Conservation (phyloP, 768 basidiomycete species). For the Tylopilus rubrobrunneus region DNA sequence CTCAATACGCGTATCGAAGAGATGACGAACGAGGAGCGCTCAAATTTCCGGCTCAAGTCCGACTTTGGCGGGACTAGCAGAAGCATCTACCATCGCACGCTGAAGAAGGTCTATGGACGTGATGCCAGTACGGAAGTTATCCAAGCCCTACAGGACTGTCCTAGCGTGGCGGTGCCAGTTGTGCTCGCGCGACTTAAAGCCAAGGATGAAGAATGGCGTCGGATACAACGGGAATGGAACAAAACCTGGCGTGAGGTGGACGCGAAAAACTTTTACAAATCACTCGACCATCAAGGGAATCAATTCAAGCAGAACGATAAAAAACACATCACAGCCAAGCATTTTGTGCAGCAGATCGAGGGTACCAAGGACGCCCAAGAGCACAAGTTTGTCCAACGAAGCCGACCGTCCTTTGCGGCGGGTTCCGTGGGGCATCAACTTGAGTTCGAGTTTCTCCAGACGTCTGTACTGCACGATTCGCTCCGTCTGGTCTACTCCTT, state of each 20-base stretch:
- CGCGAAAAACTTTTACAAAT: slow-evolving; percentile 97
- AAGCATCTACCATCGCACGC: slow-evolving; percentile 84
- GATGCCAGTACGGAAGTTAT: slow-evolving; percentile 74
- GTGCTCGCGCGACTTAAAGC: slow-evolving; percentile 84
- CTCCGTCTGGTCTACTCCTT: slow-evolving; percentile 89
- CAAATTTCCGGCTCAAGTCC: slow-evolving; percentile 73
- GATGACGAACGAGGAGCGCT: slow-evolving; percentile 86
- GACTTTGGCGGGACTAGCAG: slow-evolving; percentile 89
- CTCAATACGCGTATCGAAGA: slow-evolving; percentile 78
- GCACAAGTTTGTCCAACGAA: slow-evolving; percentile 28
- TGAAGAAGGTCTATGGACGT: slow-evolving; percentile 92
- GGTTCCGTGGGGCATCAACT: slow-evolving; percentile 66
- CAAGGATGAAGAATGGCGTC: slow-evolving; percentile 97
- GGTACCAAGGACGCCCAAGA: slow-evolving; percentile 57
- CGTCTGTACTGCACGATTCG: slow-evolving; percentile 78
- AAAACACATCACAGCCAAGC: slow-evolving; percentile 81
- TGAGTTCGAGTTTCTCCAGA: slow-evolving; percentile 74
- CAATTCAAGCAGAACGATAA: slow-evolving; percentile 96
- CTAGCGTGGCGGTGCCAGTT: slow-evolving; percentile 86
- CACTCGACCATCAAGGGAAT: slow-evolving; percentile 93
- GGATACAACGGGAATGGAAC: slow-evolving; percentile 92
- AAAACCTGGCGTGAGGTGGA: slow-evolving; percentile 96
- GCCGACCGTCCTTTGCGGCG: slow-evolving; percentile 36
- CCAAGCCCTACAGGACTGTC: slow-evolving; percentile 86
- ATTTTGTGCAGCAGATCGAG: slow-evolving; percentile 81